These are phyloP conservation scores for Entomortierella beljakovae DNA, from an alignment of 192 early-diverging fungal species.

Conservation along the genomic window DNA sequence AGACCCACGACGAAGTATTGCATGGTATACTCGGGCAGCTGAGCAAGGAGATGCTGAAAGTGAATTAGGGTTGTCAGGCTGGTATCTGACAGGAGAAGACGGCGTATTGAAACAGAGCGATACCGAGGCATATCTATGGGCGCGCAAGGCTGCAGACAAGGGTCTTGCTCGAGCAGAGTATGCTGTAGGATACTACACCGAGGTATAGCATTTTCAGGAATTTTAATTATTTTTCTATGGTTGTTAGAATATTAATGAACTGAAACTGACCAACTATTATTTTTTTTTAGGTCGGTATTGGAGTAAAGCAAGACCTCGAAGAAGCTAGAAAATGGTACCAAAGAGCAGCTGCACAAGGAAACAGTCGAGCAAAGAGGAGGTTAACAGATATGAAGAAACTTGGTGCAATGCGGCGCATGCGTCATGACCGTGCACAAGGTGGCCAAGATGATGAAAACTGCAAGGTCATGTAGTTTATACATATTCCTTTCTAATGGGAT, in stretches of 20 bases:
- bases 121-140: constrained; percentile 98
- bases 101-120: constrained; percentile 90
- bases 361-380: constrained; percentile 83
- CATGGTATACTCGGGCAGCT: constrained; percentile 95
- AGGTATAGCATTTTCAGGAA: constrained; percentile 55
- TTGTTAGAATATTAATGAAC: not conserved
- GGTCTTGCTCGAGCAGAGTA: constrained; percentile 96
- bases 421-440: constrained; percentile 38
- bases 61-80: constrained; percentile 94
- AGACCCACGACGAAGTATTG: constrained; percentile 91
- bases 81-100: constrained; percentile 97
- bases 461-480: constrained; percentile 42
- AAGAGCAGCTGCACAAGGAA: constrained; percentile 76
- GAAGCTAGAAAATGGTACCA: constrained; percentile 94
- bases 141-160: constrained; percentile 95
- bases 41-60: constrained; percentile 92
- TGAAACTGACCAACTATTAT: not conserved
- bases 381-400: constrained; percentile 86
- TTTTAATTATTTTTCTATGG: not conserved
- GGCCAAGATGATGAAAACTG: constrained; percentile 54
- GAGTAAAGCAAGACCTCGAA: constrained; percentile 78
- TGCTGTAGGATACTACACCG: constrained; percentile 95
- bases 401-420: constrained; percentile 52
- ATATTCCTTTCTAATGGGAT: constrained; percentile 8
- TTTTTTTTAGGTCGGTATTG: constrained; percentile 74